Conservation (phyloP, 495 filamentous ascomycete genomes). For the Annulohypoxylon bovei region DNA sequence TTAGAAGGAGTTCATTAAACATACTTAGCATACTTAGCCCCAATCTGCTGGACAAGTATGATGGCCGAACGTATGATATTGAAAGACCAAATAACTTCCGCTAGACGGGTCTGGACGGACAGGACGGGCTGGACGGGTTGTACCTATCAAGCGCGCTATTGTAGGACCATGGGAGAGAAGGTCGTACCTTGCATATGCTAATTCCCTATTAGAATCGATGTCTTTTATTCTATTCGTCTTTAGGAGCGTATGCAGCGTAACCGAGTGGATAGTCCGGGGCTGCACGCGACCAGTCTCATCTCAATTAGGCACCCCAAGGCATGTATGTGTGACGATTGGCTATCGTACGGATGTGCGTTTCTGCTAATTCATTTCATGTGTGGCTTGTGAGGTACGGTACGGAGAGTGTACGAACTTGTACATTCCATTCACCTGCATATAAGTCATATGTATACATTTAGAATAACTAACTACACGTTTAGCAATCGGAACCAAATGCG, state of each 20-base stretch:
- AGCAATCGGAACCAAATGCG: constrained; percentile 20
- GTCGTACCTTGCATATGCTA: not conserved
- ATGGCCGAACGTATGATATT: not conserved
- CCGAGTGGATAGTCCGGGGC: constrained; percentile 4
- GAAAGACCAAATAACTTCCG: not conserved
- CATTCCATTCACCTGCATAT: not conserved
- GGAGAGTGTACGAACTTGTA: constrained; percentile 18
- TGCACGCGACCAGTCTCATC: constrained; percentile 26
- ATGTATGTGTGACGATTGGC: constrained; percentile 42
- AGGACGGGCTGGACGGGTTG: not conserved
- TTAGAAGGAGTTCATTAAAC: constrained; percentile 12
- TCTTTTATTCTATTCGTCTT: not conserved
- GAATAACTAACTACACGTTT: too few species aligned
- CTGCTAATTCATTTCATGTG: not conserved
- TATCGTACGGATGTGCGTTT: constrained; percentile 36
- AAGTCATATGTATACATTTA: too few species aligned
- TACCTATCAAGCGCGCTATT: constrained; percentile 1
- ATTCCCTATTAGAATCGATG: not conserved
- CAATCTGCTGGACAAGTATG: not conserved
- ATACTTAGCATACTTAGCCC: not conserved
- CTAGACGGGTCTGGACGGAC: too few species aligned
- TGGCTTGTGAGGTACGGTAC: constrained; percentile 31
- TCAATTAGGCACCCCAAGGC: constrained; percentile 2
- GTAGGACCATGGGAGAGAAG: not conserved
- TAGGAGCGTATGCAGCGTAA: not conserved